Conservation (phyloP, 176 grass and related monocot genomes). For the Leersia perrieri region DNA sequence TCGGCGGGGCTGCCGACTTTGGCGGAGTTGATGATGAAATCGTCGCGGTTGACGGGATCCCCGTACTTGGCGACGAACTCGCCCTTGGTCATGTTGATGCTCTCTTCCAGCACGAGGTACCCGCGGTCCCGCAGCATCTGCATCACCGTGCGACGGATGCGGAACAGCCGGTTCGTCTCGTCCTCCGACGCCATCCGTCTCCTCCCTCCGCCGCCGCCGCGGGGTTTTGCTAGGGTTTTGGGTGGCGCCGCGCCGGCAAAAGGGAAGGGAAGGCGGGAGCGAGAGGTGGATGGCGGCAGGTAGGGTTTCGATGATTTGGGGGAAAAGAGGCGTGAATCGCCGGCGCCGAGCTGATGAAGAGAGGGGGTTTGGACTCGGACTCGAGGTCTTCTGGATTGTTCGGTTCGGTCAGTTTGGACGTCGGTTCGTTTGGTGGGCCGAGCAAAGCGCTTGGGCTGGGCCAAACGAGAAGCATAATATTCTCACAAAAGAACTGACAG, state of each 20-base stretch:
- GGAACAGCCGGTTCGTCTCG: constrained; percentile 55
- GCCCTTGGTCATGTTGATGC: constrained; percentile 29
- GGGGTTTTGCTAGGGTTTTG: background rate
- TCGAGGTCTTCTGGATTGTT: background rate
- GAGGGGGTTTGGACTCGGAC: background rate
- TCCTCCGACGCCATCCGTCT: constrained; percentile 63
- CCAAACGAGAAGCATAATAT: too few relatives aligned
- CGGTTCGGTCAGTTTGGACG: background rate
- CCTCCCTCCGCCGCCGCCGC: background rate
- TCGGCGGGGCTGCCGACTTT: constrained; percentile 26
- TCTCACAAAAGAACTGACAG: too few relatives aligned
- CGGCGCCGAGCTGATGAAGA: background rate
- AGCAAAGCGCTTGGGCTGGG: background rate
- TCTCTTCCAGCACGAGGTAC: constrained; percentile 26
- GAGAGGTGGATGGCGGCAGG: background rate
- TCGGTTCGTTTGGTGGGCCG: background rate
- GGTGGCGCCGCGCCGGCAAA: background rate
- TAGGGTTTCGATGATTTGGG: constrained; percentile 26
- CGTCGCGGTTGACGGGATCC: constrained; percentile 45
- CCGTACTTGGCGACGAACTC: constrained; percentile 46
- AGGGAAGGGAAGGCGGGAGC: too few relatives aligned
- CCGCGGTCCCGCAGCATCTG: constrained; percentile 76
- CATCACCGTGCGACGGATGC: constrained; percentile 67
- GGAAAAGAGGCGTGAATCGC: background rate
- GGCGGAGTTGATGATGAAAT: constrained; percentile 33